phyloP scores from a whole-genome alignment of 2,329 filamentous ascomycete genomes.

The Calonectria fujianensis region DNA sequence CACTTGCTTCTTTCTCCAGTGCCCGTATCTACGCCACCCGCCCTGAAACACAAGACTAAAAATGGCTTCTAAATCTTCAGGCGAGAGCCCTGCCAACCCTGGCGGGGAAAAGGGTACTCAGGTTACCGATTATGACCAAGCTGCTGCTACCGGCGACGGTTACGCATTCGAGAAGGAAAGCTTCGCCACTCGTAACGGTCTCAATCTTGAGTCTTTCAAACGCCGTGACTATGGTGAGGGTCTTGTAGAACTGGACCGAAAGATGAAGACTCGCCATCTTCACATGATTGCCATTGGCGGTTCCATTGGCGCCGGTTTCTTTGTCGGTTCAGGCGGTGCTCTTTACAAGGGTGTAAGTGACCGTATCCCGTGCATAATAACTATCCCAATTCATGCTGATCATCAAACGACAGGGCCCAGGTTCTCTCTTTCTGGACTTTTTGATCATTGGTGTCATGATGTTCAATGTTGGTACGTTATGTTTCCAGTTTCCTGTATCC shows the following conservation, averaged over 20 bases:
- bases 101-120: slow-evolving; percentile 50
- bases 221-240: slow-evolving; percentile 47
- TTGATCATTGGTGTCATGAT: slow-evolving; percentile 76
- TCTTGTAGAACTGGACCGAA: slow-evolving; percentile 62
- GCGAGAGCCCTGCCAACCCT: slow-evolving; percentile 48
- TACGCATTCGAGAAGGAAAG: slow-evolving; percentile 50
- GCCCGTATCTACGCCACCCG: slow-evolving; percentile 8
- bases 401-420: slow-evolving; percentile 58
- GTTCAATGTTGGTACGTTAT: slow-evolving; percentile 68
- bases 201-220: slow-evolving; percentile 53
- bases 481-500: neutral
- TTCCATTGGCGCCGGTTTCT: slow-evolving; percentile 78
- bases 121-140: slow-evolving; percentile 46
- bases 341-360: slow-evolving; percentile 66
- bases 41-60: slow-evolving; percentile 37
- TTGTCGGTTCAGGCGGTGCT: slow-evolving; percentile 75
- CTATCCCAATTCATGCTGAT: slow-evolving; percentile 30
- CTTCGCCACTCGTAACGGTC: slow-evolving; percentile 52
- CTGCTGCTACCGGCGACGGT: slow-evolving; percentile 42
- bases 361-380: neutral
- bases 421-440: slow-evolving; percentile 69
- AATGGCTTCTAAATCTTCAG: slow-evolving; percentile 48
- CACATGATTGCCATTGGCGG: slow-evolving; percentile 79
- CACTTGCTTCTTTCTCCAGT: neutral
- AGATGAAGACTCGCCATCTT: slow-evolving; percentile 75